phyloP scores from a whole-genome alignment of 257 asterid species.

The Gentiana dahurica region DNA sequence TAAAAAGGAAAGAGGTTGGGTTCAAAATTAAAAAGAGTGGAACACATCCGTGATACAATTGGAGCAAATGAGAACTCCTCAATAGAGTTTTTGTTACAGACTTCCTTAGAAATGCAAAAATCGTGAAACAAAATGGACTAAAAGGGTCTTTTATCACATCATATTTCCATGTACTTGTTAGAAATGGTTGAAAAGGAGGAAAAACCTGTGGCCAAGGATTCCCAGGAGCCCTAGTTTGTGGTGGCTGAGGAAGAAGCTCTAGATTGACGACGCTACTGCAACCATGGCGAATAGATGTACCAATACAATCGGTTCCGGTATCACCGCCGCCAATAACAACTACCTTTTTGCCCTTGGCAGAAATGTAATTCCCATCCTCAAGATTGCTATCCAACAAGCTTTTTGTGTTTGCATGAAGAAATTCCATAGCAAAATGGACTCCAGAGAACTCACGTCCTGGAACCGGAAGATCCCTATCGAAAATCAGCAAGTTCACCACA shows the following conservation, averaged over 20 bases:
- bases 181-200: background rate
- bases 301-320: conserved; percentile 96
- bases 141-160: no score
- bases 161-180: no score
- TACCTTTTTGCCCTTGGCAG: conserved; percentile 92
- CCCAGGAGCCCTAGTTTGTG: conserved; percentile 79
- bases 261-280: conserved; percentile 67
- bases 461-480: conserved; percentile 82
- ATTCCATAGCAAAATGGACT: conserved; percentile 97
- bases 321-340: conserved; percentile 99
- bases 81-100: no score
- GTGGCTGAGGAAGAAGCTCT: conserved; percentile 97
- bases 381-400: conserved; percentile 93
- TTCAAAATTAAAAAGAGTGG: no score
- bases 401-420: conserved; percentile 93
- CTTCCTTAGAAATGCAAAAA: no score
- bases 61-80: no score
- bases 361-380: conserved; percentile 75
- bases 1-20: no score
- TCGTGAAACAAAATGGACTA: no score
- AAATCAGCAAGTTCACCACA: conserved; percentile 3
- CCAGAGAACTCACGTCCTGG: conserved; percentile 95
- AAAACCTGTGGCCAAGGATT: conserved; percentile 99
- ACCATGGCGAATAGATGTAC: conserved; percentile 93
- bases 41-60: no score